Conservation (phyloP, 1,284 basidiomycete species). For the Pisolithus thermaeus region DNA sequence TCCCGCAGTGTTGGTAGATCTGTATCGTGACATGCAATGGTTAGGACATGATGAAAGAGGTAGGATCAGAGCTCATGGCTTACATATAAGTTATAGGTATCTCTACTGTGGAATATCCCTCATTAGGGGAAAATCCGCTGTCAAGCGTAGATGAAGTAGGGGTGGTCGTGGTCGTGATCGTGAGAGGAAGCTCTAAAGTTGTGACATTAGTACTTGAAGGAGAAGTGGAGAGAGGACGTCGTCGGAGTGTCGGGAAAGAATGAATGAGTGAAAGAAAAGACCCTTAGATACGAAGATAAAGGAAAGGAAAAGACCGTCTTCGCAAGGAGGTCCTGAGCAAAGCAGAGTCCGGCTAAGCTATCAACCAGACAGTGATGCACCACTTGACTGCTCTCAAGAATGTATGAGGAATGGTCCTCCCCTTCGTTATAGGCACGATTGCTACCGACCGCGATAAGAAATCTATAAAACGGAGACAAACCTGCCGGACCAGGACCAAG, state of each 20-base stretch:
- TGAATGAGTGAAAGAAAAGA: background rate
- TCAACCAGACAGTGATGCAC: background rate
- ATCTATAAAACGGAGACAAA: background rate
- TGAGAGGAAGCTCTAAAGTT: no score
- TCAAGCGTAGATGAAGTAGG: background rate
- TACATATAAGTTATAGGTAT: constrained; percentile 14
- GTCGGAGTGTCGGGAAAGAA: background rate
- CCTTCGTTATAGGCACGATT: background rate
- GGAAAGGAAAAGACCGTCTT: background rate
- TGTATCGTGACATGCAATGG: constrained; percentile 3
- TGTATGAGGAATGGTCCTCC: background rate
- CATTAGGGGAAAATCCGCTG: background rate
- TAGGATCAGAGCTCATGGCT: background rate
- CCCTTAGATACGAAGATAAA: background rate
- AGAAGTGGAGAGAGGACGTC: background rate
- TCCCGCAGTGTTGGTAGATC: constrained; percentile 19
- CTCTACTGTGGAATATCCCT: background rate
- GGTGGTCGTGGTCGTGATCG: background rate
- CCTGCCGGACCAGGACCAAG: background rate
- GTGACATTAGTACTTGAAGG: no score
- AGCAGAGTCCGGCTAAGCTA: background rate
- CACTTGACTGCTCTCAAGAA: background rate
- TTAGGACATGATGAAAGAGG: background rate
- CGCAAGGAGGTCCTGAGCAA: background rate
- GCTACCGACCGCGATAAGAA: background rate